Evolutionary conservation across 2,329 filamentous ascomycete genomes (phyloP).

Genomic region (Neurospora sp.): DNA sequence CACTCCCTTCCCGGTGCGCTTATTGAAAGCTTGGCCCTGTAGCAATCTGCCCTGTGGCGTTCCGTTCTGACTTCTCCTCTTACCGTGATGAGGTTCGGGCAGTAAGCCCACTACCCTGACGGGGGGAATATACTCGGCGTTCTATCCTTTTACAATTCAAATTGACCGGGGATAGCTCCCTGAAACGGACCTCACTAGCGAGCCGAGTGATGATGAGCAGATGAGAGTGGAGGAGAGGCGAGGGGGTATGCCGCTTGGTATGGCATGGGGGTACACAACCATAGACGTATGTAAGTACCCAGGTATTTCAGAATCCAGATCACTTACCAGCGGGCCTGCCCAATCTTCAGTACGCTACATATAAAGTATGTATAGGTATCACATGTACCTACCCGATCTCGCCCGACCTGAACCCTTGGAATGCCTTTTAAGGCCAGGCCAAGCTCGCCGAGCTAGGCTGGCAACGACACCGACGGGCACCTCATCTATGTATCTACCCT

Average conservation of each 20-base stretch:
- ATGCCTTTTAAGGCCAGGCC: neutral
- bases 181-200: neutral
- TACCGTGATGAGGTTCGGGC: neutral
- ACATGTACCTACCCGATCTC: neutral
- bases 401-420: neutral
- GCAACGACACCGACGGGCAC: neutral
- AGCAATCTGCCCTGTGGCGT: neutral
- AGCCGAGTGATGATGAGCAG: neutral
- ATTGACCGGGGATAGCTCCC: neutral
- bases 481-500: neutral
- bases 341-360: neutral
- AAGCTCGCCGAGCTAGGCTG: neutral
- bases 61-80: neutral
- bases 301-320: neutral
- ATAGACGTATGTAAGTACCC: neutral
- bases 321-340: neutral
- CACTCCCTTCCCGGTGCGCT: neutral
- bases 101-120: neutral
- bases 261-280: neutral
- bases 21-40: neutral
- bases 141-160: neutral
- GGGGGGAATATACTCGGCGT: neutral
- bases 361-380: neutral
- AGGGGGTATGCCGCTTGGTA: neutral
- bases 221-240: neutral